Evolutionary conservation across 352 stramenopile genomes (phyloP).

Genomic region (Globisporangium perplexum): DNA sequence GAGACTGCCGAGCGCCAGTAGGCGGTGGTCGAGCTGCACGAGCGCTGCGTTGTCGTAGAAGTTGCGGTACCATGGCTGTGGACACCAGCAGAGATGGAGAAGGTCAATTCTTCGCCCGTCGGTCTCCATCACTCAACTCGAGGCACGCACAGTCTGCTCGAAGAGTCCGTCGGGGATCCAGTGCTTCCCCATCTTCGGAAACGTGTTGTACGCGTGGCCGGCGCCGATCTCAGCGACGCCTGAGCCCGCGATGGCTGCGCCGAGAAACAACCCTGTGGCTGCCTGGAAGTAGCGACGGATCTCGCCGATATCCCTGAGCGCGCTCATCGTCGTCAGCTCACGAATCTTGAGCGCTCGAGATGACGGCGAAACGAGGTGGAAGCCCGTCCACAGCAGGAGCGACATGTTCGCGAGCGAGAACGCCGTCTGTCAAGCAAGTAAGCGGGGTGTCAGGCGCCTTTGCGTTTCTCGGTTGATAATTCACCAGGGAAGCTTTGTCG

Average conservation of each 20-base stretch:
- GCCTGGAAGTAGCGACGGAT: constrained; percentile 46
- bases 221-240: constrained; percentile 94
- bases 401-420: constrained; percentile 64
- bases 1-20: constrained; percentile 88
- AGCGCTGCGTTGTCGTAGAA: constrained; percentile 95
- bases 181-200: constrained; percentile 88
- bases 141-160: constrained; percentile 32
- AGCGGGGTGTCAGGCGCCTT: neutral
- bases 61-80: constrained; percentile 83
- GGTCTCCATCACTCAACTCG: neutral
- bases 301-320: constrained; percentile 47
- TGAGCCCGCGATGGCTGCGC: constrained; percentile 34
- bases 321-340: constrained; percentile 33
- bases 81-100: neutral
- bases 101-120: neutral
- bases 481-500: neutral
- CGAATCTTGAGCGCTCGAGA: constrained; percentile 47
- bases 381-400: constrained; percentile 55
- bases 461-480: neutral
- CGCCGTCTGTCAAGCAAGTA: constrained; percentile 21
- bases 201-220: constrained; percentile 96
- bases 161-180: constrained; percentile 86
- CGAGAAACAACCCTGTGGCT: constrained; percentile 30
- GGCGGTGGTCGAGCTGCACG: constrained; percentile 95
- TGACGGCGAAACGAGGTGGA: constrained; percentile 47